Base-by-base conservation (phyloP, 768 basidiomycete species). In the Dacryopinax spathularia region DNA sequence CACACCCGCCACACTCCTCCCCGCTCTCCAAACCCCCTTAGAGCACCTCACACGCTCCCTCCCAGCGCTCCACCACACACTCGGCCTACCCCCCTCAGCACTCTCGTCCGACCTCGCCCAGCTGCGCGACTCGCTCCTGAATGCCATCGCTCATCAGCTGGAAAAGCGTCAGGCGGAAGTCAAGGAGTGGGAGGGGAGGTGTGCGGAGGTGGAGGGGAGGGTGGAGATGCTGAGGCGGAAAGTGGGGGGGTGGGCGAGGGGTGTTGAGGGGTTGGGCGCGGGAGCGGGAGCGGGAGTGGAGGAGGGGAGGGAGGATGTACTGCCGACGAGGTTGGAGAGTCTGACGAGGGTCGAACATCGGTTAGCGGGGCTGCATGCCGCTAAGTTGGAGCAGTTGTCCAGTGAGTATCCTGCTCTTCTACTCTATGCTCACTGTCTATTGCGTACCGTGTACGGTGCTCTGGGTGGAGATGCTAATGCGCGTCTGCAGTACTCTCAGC, bases 31-130 rank as follows among this genome's bases (percentile, higher is more conserved):
- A 67, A 80, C 84, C 1, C 87, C 89, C 72, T 76, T 92, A 4
- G 87, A 88, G 72, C 75, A 84, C 1, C 91, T 94, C 74, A 90
- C 89, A 0, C 85, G 88, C 66, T 78, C 90, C 33, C 77, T 95
- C 1, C 90, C 90, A 16, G 84, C 85, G 6, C 78, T 95, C 2
- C 91, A 94, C 73, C 79, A 82, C 0, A 89, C 89, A 70, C 87
- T 95, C 16, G 91, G 89, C 33, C 79, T 94, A 15, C 89, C 91
- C 9, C 74, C 83, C 29, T 83, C 84, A 12, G 86, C 90, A 0
- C 81, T 94, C 41, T 84, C 89, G 71, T 86, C 89, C 72, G 92
- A 96, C 65, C 79, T 94, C 33, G 77, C 80, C 61, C 73, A 80
- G 7, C 80, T 95, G 6, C 86, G 92, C 69, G 79, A 85, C 33